Evolutionary conservation across 2,329 filamentous ascomycete species (phyloP), one percentile per base, ranked within the genome.

Genomic region (Tricladium varicosporioides): DNA sequence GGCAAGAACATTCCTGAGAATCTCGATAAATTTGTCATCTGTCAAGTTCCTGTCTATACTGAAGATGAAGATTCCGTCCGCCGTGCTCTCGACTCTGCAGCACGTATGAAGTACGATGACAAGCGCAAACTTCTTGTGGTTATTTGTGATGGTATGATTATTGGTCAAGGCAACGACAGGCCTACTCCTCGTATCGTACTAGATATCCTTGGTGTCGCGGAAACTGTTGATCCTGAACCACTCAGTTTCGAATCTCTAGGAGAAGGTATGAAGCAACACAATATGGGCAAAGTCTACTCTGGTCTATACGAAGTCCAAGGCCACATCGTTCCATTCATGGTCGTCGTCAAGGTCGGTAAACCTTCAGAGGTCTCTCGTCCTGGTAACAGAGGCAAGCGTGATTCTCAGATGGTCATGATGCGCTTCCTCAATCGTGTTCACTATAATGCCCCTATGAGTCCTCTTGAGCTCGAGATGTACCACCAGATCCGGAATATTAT

Each of bases 401-500:
- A 99, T 74, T 97, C 94, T 53, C 94, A 99, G 75, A 96, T 99
- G 88, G 81, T 99, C 62, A 78, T 97, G 60, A 99, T 99, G 94
- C 88, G 94, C 63, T 99, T 99, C 87, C 84, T 99, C 70, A 97
- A 99, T 82, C 91, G 94, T 63, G 92, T 99, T 49, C 94, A 99
- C 77, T 97, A 99, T 81, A 97, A 97, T 72, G 79, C 93, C 55
- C 78, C 94, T 18, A 99, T 99, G 94, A 96, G 87, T 68, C 94
- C 94, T 3, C 81, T 99, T 66, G 94, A 99, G 74, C 83, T 99
- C 54, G 94, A 99, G 73, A 96, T 99, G 85, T 94, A 96, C 72
- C 94, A 99, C 72, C 94, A 99, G 70, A 96, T 99, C 69, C 87
- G 92, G 59, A 99, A 99, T 76, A 95, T 99, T 64, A 99, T 99